Percentiles rank a stretch among this genome's conserved stretches.
These are phyloP conservation scores for Coemansia sp. DNA, from an alignment of 371 early-diverging fungal genomes.

Conservation along the genomic window DNA sequence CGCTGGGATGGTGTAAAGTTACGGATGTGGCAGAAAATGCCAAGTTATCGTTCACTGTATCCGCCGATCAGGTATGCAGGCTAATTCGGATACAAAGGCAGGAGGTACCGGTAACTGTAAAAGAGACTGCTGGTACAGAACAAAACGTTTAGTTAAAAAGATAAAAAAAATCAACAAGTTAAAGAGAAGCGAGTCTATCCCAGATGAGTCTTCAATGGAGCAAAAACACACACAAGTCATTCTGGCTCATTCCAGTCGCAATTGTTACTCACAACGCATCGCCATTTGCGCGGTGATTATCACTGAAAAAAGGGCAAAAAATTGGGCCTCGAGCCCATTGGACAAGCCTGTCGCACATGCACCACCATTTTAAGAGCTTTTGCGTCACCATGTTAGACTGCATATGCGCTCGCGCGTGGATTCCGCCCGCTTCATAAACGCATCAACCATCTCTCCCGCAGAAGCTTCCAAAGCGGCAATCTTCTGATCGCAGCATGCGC, in stretches of 20 bases:
- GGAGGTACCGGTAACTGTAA: too few relatives aligned
- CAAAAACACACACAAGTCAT: not conserved
- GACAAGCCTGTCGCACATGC: not conserved
- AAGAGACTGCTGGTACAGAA: not conserved
- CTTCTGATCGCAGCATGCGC: conserved; percentile 45
- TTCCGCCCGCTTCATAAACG: conserved; percentile 41
- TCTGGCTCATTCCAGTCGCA: not conserved
- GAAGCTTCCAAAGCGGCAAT: conserved; percentile 36
- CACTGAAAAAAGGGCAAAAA: not conserved
- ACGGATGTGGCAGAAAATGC: too few relatives aligned
- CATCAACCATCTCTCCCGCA: conserved; percentile 37
- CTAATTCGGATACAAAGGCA: not conserved
- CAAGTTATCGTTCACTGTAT: too few relatives aligned
- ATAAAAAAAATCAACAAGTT: not conserved
- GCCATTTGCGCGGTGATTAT: not conserved
- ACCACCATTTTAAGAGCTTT: not conserved
- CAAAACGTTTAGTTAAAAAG: not conserved
- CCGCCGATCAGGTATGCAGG: not conserved
- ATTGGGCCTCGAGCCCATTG: not conserved
- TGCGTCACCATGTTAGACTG: conserved; percentile 17
- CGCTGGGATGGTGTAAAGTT: too few relatives aligned
- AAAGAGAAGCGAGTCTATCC: not conserved
- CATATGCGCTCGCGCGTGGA: conserved; percentile 35
- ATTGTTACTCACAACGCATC: not conserved
- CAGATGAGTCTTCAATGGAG: not conserved